Percentiles rank a stretch among this genome's conserved stretches.
Conservation (phyloP, 176 grass and related monocot species). For the Saccharum officinarum region DNA sequence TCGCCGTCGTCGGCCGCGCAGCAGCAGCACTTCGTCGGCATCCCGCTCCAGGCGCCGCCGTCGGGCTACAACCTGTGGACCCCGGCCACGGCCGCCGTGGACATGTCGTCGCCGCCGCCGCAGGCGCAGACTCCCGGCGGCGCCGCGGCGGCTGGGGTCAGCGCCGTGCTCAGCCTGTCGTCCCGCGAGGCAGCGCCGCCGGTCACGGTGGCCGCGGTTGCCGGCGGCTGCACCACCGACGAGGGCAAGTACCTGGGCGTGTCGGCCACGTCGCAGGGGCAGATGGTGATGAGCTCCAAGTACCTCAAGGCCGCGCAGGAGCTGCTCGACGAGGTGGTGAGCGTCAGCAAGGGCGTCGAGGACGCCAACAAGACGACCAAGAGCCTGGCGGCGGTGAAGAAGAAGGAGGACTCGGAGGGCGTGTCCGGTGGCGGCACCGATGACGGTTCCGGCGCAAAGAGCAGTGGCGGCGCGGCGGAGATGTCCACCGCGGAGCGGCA, state of each 20-base stretch:
- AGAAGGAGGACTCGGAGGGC: constrained; percentile 55
- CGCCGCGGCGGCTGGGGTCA: background rate
- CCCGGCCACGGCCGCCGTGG: background rate
- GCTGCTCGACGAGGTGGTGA: constrained; percentile 91
- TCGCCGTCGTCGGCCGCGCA: constrained; percentile 36
- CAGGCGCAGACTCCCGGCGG: constrained; percentile 44
- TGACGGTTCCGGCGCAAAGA: constrained; percentile 28
- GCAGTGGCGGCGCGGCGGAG: constrained; percentile 33
- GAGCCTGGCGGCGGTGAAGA: constrained; percentile 32
- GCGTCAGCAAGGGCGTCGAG: constrained; percentile 66
- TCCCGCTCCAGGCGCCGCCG: constrained; percentile 60
- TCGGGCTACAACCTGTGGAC: constrained; percentile 69
- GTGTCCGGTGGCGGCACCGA: constrained; percentile 40
- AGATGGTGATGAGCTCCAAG: constrained; percentile 82
- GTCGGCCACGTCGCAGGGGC: constrained; percentile 40
- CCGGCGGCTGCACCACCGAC: constrained; percentile 3
- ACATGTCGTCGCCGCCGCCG: constrained; percentile 40
- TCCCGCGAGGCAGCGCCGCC: constrained; percentile 60
- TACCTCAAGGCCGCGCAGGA: constrained; percentile 90
- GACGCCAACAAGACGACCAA: constrained; percentile 28
- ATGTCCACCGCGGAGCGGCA: constrained; percentile 89
- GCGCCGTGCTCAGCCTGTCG: constrained; percentile 87
- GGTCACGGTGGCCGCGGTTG: constrained; percentile 49
- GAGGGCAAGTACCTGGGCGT: constrained; percentile 41
- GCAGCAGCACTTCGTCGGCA: constrained; percentile 78